Percentiles rank a stretch among this genome's conserved stretches.
phyloP scores from a whole-genome alignment of 305 asterid species.

The Fraxinus latifolia region DNA sequence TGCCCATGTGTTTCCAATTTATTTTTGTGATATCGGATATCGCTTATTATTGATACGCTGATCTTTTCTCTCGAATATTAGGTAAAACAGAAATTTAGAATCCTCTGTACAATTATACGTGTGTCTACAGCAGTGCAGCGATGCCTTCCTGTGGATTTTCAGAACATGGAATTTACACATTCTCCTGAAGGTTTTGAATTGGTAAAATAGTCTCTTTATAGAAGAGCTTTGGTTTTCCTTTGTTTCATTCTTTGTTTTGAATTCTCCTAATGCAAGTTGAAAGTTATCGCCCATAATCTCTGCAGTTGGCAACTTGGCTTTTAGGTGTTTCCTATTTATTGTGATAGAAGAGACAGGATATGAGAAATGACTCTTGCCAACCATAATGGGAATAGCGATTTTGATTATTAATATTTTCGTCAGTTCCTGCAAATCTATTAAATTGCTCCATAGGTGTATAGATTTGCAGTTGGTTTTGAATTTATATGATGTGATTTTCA shows the following conservation, averaged over 20 bases:
- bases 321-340: not conserved
- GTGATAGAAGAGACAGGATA: not conserved
- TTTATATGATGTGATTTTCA: constrained; percentile 28
- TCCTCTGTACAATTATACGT: constrained; percentile 60
- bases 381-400: no score
- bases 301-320: not conserved
- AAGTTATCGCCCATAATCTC: not conserved
- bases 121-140: constrained; percentile 52
- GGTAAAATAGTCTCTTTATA: constrained; percentile 36
- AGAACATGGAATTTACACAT: constrained; percentile 33
- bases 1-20: not conserved
- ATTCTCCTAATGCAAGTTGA: constrained; percentile 5
- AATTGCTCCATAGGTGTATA: not conserved
- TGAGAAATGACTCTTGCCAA: not conserved
- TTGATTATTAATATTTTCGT: no score
- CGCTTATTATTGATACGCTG: not conserved
- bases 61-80: constrained; percentile 21
- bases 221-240: not conserved
- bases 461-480: not conserved
- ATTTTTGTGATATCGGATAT: no score
- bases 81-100: constrained; percentile 58
- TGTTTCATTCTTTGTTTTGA: constrained; percentile 2
- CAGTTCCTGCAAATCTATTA: no score
- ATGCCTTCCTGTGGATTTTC: constrained; percentile 33
- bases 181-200: constrained; percentile 50